These are phyloP conservation scores for Cladosporium oxysporum DNA, from an alignment of 2,329 filamentous ascomycete species.

Conservation along the genomic window DNA sequence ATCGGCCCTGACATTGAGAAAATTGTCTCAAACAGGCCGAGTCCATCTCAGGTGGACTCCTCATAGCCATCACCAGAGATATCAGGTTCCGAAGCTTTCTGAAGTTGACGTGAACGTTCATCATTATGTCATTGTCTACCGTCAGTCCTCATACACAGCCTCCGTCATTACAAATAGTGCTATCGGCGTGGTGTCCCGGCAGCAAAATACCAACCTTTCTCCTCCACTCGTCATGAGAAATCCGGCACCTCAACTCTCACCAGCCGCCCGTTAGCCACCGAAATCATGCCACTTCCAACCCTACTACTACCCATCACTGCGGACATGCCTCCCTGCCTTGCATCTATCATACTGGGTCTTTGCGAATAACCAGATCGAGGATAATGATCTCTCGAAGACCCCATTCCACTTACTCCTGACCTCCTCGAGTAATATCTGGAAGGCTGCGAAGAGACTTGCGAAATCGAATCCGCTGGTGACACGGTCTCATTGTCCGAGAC, in stretches of 20 bases:
- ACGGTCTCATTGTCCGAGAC: slow-evolving; percentile 11
- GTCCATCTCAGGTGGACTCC: neutral
- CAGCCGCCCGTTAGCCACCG: neutral
- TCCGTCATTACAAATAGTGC: neutral
- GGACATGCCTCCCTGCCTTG: neutral
- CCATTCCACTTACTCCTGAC: slow-evolving; percentile 6
- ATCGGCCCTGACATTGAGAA: neutral
- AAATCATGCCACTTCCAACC: slow-evolving; percentile 1
- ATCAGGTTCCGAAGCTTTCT: neutral
- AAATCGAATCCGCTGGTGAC: slow-evolving; percentile 25
- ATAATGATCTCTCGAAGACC: slow-evolving; percentile 1
- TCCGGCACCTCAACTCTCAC: slow-evolving; percentile 4
- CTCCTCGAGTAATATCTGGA: neutral
- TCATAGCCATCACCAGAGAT: neutral
- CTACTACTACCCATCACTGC: slow-evolving; percentile 6
- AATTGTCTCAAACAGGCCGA: neutral
- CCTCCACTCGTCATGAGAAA: neutral
- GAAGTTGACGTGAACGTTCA: neutral
- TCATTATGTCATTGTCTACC: neutral
- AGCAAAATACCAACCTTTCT: neutral
- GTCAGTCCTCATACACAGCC: neutral
- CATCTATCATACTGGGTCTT: neutral
- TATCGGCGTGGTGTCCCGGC: neutral
- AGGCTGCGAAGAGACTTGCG: slow-evolving; percentile 23
- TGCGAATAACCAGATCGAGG: neutral